Base-by-base conservation (phyloP, 495 filamentous ascomycete genomes). In the Penicillium macrosclerotiorum region DNA sequence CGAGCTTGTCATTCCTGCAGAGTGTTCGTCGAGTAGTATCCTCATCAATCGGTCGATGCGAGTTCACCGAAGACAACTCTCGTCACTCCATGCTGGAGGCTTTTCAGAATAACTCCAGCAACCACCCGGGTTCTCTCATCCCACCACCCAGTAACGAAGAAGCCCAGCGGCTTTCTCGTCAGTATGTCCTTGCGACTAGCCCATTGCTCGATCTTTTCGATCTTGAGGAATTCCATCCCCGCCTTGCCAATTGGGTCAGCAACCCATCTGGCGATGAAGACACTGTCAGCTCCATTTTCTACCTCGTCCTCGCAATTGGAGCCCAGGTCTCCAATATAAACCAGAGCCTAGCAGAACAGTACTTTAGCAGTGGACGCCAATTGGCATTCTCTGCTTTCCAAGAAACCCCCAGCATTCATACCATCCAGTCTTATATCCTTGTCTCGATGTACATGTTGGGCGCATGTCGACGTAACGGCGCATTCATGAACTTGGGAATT, bases 1-100 rank as follows among this genome's bases (percentile, higher is more conserved):
- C 84, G 1, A 84, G 81, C 32, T 66, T 89, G 37, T 85, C 85
- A 2, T 87, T 85, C 52, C 57, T 90, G 32, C 83, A 88, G 51
- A 73, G 85, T 45, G 77, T 89, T 30, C 82, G 85, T 24, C 82
- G 86, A 53, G 84, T 89, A 45, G 83, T 90, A 9, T 80, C 80
- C 27, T 82, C 74, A 34, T 79, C 79, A 11, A 78, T 80, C 17
- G 84, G 85, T 4, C 57, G 76, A 3, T 85, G 82, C 7, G 71
- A 76, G 4, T 89, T 90, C 43, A 88, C 85, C 7, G 68, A 78
- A 35, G 85, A 89, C 51, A 85, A 81, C 12, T 77, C 75, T 39
- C 73, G 84, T 33, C 83, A 88, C 58, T 79, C 79, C 18, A 84
- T 90, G 63, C 63, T 83, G 41, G 85, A 89, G 55, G 78, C 76